Evolutionary conservation across 495 filamentous ascomycete species (phyloP).

Genomic region (Podospora pseudoanserina): DNA sequence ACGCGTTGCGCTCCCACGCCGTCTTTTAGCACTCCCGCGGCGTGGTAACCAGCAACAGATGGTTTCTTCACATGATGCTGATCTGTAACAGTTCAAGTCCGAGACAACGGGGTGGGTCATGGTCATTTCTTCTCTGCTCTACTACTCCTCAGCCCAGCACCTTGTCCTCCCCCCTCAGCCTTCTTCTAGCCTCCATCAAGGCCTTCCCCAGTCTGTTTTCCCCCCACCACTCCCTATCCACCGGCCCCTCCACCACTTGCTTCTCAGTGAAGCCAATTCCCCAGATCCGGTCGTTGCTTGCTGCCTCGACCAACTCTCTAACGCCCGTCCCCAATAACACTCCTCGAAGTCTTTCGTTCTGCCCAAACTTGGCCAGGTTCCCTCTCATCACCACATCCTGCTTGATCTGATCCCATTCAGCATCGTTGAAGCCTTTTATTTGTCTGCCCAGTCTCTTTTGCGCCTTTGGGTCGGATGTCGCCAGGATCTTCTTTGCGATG

Average conservation of each 20-base stretch:
- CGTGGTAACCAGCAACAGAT: neutral
- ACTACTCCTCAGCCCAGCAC: too few species aligned
- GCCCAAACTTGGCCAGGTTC: constrained; percentile 34
- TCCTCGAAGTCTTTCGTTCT: constrained; percentile 28
- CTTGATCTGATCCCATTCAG: constrained; percentile 31
- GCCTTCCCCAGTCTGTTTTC: constrained; percentile 33
- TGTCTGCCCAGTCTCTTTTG: constrained; percentile 31
- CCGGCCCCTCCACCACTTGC: constrained; percentile 24
- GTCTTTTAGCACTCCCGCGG: neutral
- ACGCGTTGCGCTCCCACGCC: too few species aligned
- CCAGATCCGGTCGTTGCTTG: constrained; percentile 32
- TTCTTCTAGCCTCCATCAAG: constrained; percentile 30
- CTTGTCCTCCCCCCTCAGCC: constrained; percentile 15
- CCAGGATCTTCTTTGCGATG: constrained; percentile 25
- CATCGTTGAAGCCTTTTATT: constrained; percentile 26
- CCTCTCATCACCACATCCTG: constrained; percentile 30
- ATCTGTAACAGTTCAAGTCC: neutral
- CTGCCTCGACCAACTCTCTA: constrained; percentile 30
- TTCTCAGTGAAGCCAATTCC: constrained; percentile 37
- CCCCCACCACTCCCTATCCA: constrained; percentile 24
- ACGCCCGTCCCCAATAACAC: constrained; percentile 31
- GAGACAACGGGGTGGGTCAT: neutral
- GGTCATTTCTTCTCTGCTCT: neutral
- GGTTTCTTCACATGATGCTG: neutral
- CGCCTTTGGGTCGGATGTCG: constrained; percentile 25